Conservation (phyloP, 169 alveolate genomes). For the Eimeria sp. region DNA sequence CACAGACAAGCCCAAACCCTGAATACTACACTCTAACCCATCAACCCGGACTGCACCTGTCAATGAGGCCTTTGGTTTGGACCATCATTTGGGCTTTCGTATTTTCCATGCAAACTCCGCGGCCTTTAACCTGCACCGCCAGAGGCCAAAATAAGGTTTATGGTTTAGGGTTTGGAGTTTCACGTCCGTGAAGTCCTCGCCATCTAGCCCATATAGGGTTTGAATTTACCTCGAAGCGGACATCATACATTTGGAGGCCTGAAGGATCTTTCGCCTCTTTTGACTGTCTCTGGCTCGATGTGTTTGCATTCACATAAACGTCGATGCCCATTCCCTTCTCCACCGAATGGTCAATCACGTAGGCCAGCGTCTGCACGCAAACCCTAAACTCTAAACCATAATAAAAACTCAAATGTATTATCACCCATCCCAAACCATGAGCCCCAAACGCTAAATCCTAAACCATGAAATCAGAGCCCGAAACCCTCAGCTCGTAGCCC, state of each 20-base stretch:
- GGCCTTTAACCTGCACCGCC: conserved; percentile 55
- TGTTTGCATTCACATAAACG: conserved; percentile 55
- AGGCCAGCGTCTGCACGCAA: not conserved
- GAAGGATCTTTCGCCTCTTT: not conserved
- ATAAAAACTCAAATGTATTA: no score
- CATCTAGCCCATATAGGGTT: not conserved
- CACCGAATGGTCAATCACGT: conserved; percentile 61
- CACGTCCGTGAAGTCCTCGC: not conserved
- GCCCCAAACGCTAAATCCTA: not conserved
- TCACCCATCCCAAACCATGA: not conserved
- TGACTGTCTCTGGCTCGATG: not conserved
- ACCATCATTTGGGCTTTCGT: conserved; percentile 68
- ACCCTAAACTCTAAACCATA: not conserved
- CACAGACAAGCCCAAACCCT: not conserved
- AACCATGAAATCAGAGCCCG: no score
- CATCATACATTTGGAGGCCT: conserved; percentile 35
- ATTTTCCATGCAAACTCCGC: conserved; percentile 75
- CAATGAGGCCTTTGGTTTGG: conserved; percentile 45
- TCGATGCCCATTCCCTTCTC: conserved; percentile 70
- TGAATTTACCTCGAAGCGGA: conserved; percentile 46
- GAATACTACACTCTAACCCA: not conserved
- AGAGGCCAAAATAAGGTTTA: not conserved
- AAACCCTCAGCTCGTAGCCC: not conserved
- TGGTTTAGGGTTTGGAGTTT: not conserved
- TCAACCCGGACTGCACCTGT: conserved; percentile 32